phyloP scores from a whole-genome alignment of 345 rosid genomes.

The Gossypioides kirkii region DNA sequence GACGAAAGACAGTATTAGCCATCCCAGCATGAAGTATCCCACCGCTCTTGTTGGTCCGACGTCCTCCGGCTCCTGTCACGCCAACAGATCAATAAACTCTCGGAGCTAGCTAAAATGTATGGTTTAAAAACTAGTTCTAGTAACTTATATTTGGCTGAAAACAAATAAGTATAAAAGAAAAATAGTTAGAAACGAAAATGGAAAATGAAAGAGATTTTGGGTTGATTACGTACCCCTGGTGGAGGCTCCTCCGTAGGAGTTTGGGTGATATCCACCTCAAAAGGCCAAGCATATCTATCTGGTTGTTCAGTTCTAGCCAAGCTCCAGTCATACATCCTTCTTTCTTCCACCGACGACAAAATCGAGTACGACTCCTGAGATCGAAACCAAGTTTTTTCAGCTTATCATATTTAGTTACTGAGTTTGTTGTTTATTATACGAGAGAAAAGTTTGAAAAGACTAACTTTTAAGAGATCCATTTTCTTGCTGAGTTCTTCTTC shows the following conservation, averaged over 20 bases:
- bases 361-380: constrained; percentile 65
- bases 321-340: constrained; percentile 94
- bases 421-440: no score
- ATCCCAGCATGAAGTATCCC: constrained; percentile 65
- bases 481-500: constrained; percentile 45
- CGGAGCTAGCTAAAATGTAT: background rate
- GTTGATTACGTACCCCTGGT: constrained; percentile 35
- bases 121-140: background rate
- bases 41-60: constrained; percentile 61
- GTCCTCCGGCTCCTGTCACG: constrained; percentile 67
- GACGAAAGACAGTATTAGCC: constrained; percentile 52
- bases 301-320: constrained; percentile 56
- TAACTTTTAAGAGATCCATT: constrained; percentile 54
- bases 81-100: background rate
- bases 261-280: constrained; percentile 50
- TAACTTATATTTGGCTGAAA: background rate
- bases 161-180: no score
- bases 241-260: constrained; percentile 48
- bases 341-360: constrained; percentile 61
- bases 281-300: constrained; percentile 72
- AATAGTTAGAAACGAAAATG: background rate
- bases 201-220: background rate
- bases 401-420: background rate
- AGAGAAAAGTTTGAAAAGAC: background rate
- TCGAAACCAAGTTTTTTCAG: background rate